Evolutionary conservation across 768 basidiomycete genomes (phyloP).

Genomic region (Mycena vitilis): DNA sequence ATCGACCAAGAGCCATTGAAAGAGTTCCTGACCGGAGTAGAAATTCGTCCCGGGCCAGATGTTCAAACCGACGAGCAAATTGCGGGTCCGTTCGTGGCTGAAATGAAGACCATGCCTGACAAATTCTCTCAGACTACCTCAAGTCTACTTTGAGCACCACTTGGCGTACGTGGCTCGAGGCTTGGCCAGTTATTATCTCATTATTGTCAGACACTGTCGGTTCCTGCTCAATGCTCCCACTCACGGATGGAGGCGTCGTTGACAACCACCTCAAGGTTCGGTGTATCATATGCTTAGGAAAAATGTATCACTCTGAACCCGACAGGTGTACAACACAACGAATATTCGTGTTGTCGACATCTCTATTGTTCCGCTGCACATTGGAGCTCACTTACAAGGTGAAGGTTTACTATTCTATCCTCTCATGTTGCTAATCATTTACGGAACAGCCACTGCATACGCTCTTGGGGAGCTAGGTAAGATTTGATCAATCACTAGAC

Average conservation of each 20-base stretch:
- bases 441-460: slow-evolving; percentile 17
- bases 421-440: too few species aligned
- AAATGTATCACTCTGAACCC: background rate
- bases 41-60: slow-evolving; percentile 36
- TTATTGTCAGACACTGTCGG: slow-evolving; percentile 14
- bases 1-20: slow-evolving; percentile 35
- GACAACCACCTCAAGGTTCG: slow-evolving; percentile 16
- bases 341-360: slow-evolving; percentile 45
- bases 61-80: slow-evolving; percentile 44
- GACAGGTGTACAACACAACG: slow-evolving; percentile 19
- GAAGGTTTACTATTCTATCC: background rate
- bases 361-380: slow-evolving; percentile 50
- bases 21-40: slow-evolving; percentile 30
- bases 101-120: background rate
- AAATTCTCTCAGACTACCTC: slow-evolving; percentile 11
- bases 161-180: slow-evolving; percentile 16
- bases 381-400: slow-evolving; percentile 42
- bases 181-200: background rate
- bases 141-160: slow-evolving; percentile 9
- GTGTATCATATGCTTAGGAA: too few species aligned
- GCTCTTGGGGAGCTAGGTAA: slow-evolving; percentile 27
- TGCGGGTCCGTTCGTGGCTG: slow-evolving; percentile 43
- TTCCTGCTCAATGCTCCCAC: slow-evolving; percentile 28
- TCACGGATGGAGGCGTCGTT: slow-evolving; percentile 21
- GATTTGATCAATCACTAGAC: background rate